phyloP scores from a whole-genome alignment of 768 basidiomycete species.

The Russula emetica region DNA sequence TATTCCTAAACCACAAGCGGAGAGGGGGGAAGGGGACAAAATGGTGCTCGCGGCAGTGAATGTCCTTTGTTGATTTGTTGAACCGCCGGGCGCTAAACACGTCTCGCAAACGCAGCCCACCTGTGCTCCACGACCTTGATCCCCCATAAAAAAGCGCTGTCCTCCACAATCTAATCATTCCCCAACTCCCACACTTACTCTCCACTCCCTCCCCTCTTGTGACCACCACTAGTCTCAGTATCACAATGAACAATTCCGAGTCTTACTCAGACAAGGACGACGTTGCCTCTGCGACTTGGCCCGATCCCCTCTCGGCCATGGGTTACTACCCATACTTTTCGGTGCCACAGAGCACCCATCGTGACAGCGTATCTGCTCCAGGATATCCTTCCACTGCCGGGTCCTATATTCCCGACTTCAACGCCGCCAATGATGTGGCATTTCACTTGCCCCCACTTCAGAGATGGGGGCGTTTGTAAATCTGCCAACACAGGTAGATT shows the following conservation, averaged over 20 bases:
- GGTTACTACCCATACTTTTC: neutral
- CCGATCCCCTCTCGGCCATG: neutral
- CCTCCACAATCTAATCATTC: neutral
- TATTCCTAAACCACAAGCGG: neutral
- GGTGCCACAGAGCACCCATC: neutral
- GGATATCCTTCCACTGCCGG: neutral
- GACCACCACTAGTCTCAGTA: neutral
- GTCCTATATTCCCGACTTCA: neutral
- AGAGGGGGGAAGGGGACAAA: neutral
- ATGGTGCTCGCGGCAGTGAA: neutral
- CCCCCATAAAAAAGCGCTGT: neutral
- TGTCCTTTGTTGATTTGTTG: neutral
- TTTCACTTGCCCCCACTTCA: neutral
- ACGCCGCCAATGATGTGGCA: neutral
- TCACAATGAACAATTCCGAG: neutral
- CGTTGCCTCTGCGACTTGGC: neutral
- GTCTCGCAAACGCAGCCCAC: no score
- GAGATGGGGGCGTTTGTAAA: neutral
- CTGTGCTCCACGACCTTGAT: no score
- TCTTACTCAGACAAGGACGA: neutral
- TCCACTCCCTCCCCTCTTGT: neutral
- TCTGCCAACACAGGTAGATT: neutral
- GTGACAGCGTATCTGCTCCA: neutral
- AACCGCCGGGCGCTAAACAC: neutral
- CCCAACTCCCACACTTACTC: neutral